Conservation (phyloP, 2,329 filamentous ascomycete species). For the Colletotrichum scovillei region DNA sequence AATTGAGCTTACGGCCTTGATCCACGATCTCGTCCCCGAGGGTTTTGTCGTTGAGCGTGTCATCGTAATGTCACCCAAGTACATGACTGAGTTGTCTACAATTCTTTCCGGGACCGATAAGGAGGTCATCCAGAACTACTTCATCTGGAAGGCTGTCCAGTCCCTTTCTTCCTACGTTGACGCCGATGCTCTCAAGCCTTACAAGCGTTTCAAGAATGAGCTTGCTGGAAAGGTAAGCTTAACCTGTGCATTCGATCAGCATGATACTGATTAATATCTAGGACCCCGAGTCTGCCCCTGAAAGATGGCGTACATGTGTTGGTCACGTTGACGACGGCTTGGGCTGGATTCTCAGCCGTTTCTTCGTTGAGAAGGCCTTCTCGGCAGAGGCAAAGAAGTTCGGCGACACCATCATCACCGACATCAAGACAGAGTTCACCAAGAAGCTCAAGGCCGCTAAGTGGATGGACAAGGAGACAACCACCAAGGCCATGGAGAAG, state of each 20-base stretch:
- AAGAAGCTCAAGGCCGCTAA: constrained; percentile 66
- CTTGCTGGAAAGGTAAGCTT: constrained; percentile 63
- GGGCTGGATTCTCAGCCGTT: constrained; percentile 76
- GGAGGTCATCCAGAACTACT: constrained; percentile 70
- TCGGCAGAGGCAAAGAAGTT: constrained; percentile 73
- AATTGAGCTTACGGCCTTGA: constrained; percentile 63
- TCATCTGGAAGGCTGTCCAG: constrained; percentile 73
- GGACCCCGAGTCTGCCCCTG: constrained; percentile 70
- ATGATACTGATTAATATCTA: constrained; percentile 36
- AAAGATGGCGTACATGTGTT: constrained; percentile 76
- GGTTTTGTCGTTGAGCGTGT: constrained; percentile 62
- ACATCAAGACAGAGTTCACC: constrained; percentile 75
- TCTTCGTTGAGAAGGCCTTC: constrained; percentile 77
- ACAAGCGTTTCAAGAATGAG: constrained; percentile 69
- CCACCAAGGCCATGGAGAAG: constrained; percentile 70
- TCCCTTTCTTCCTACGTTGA: constrained; percentile 65
- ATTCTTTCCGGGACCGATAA: constrained; percentile 65
- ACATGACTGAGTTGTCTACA: constrained; percentile 67
- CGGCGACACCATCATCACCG: constrained; percentile 75
- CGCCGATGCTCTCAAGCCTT: constrained; percentile 68
- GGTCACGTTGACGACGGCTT: constrained; percentile 66
- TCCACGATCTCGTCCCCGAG: constrained; percentile 63
- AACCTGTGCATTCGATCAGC: no score
- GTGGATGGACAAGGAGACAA: constrained; percentile 75
- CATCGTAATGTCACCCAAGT: constrained; percentile 69